Conservation (phyloP, 352 stramenopile genomes). For the Phytophthora citrophthora region DNA sequence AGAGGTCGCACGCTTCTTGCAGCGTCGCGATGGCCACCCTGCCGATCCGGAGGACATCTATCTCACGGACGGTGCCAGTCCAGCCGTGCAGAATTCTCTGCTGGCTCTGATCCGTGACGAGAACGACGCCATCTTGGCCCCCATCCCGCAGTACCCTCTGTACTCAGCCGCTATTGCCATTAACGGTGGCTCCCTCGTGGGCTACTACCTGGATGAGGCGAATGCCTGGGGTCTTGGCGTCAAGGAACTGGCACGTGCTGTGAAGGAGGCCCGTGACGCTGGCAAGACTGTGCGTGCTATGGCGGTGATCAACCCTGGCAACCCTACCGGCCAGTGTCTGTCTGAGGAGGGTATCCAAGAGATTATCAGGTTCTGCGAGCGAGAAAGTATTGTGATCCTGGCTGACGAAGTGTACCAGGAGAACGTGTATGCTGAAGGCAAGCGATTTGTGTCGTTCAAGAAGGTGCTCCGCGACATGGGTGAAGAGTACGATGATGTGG, state of each 20-base stretch:
- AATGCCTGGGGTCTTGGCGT: conserved; percentile 91
- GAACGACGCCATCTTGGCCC: conserved; percentile 93
- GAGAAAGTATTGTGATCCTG: conserved; percentile 95
- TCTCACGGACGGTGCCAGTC: conserved; percentile 96
- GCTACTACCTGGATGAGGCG: conserved; percentile 98
- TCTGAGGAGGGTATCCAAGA: conserved; percentile 91
- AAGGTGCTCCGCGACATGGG: conserved; percentile 94
- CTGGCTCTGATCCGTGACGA: conserved; percentile 90
- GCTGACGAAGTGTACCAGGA: conserved; percentile 99
- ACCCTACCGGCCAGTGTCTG: conserved; percentile 96
- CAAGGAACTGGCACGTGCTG: conserved; percentile 91
- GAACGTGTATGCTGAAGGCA: conserved; percentile 96
- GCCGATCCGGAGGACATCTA: conserved; percentile 96
- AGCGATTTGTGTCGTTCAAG: conserved; percentile 95
- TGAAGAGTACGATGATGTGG: conserved; percentile 82
- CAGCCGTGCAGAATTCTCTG: conserved; percentile 94
- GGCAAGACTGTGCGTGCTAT: conserved; percentile 95
- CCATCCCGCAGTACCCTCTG: conserved; percentile 99
- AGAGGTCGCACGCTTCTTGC: conserved; percentile 91
- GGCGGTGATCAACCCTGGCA: conserved; percentile 99
- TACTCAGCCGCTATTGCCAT: conserved; percentile 98
- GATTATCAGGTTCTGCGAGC: conserved; percentile 96
- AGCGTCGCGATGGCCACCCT: conserved; percentile 89
- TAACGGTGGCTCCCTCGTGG: conserved; percentile 93
- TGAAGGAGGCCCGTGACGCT: conserved; percentile 86